phyloP scores from a whole-genome alignment of 2,329 filamentous ascomycete genomes.

The Pseudogymnoascus sp. region DNA sequence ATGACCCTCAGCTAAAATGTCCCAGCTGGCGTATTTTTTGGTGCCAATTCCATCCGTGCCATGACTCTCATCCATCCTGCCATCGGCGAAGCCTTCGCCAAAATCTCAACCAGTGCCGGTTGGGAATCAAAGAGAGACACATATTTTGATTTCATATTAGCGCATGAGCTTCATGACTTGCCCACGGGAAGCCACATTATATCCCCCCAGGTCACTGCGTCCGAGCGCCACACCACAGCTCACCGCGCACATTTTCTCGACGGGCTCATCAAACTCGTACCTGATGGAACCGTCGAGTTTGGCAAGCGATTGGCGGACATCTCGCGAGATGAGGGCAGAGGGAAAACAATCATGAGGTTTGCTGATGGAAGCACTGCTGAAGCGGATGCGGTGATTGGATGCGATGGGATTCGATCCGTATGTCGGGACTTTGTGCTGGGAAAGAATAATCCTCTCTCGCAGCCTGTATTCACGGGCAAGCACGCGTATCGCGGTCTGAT shows the following conservation, averaged over 20 bases:
- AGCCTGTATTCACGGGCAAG: conserved; percentile 41
- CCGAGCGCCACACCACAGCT: not conserved
- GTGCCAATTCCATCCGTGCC: conserved; percentile 14
- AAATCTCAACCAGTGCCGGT: conserved; percentile 12
- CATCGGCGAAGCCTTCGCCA: conserved; percentile 14
- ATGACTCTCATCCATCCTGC: conserved; percentile 15
- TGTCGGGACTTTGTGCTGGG: conserved; percentile 43
- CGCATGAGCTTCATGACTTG: conserved; percentile 6
- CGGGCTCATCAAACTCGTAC: conserved; percentile 31
- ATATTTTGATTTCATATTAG: conserved; percentile 8
- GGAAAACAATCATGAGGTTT: conserved; percentile 27
- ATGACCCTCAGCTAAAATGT: not conserved
- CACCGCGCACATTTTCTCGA: conserved; percentile 33
- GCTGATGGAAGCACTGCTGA: conserved; percentile 32
- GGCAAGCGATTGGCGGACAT: conserved; percentile 25
- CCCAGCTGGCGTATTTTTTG: conserved; percentile 17
- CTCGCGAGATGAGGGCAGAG: conserved; percentile 13
- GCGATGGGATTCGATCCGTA: conserved; percentile 52
- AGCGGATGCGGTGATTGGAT: conserved; percentile 42
- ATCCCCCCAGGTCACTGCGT: not conserved
- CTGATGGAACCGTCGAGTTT: conserved; percentile 23
- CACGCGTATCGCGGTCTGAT: conserved; percentile 55
- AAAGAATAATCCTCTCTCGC: conserved; percentile 14
- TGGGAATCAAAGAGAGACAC: conserved; percentile 8
- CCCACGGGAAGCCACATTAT: conserved; percentile 4